Percentiles rank a stretch among this genome's conserved stretches.
Conservation (phyloP, 2,329 filamentous ascomycete species). For the Claviceps pazoutovae region DNA sequence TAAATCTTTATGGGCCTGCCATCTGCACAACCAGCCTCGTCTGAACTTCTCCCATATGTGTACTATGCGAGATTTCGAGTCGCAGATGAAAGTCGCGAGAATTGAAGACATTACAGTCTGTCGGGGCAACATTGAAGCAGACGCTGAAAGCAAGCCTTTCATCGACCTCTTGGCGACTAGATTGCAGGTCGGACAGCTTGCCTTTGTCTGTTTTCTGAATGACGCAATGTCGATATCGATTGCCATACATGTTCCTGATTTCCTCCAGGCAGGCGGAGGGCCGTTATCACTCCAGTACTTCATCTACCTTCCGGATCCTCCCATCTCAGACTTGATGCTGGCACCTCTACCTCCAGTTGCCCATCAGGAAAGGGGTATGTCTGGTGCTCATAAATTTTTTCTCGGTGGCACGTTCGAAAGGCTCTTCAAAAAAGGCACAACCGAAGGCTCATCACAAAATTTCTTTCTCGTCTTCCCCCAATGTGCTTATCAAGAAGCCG, state of each 20-base stretch:
- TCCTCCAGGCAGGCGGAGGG: not conserved
- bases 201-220: conserved; percentile 18
- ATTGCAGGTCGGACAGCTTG: conserved; percentile 22
- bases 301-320: conserved; percentile 20
- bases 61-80: conserved; percentile 18
- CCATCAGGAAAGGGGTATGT: not conserved
- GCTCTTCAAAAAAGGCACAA: conserved; percentile 11
- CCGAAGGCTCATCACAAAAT: conserved; percentile 9
- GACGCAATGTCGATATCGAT: conserved; percentile 13
- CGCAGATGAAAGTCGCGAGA: conserved; percentile 3
- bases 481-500: conserved; percentile 18
- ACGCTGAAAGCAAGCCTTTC: conserved; percentile 2
- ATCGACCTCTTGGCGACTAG: conserved; percentile 19
- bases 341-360: conserved; percentile 10
- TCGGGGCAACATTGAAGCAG: conserved; percentile 10
- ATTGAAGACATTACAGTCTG: conserved; percentile 6
- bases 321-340: conserved; percentile 11
- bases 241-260: conserved; percentile 19
- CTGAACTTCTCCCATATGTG: conserved; percentile 23
- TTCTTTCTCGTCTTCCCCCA: conserved; percentile 39
- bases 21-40: conserved; percentile 12
- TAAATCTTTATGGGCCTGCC: conserved; percentile 12
- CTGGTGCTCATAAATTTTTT: conserved; percentile 14
- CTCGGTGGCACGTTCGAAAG: conserved; percentile 19
- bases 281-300: conserved; percentile 20